Conservation (phyloP, 2,329 filamentous ascomycete genomes). For the Colletotrichum zoysiae region DNA sequence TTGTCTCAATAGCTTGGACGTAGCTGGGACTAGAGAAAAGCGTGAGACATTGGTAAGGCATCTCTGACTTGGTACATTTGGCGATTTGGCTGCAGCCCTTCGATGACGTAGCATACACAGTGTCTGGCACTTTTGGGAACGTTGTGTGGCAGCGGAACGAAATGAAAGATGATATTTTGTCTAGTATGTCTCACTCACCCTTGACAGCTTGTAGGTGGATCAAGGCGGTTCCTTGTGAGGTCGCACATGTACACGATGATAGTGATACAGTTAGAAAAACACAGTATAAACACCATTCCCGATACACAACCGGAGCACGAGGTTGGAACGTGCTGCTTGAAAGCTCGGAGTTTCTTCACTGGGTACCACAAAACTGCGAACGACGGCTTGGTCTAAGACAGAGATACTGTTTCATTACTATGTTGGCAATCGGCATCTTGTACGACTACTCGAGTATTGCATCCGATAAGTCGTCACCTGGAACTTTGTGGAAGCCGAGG, state of each 20-base stretch:
- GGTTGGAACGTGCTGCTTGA: background rate
- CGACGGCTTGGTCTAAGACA: background rate
- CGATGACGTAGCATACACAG: background rate
- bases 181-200: background rate
- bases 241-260: too few species aligned
- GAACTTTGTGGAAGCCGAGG: background rate
- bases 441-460: background rate
- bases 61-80: background rate
- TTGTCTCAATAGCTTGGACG: background rate
- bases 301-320: background rate
- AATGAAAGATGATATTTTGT: background rate
- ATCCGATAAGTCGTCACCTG: background rate
- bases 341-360: background rate
- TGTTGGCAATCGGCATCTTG: too few species aligned
- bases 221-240: too few species aligned
- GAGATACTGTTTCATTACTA: background rate
- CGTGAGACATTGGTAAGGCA: background rate
- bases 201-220: background rate
- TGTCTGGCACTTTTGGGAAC: background rate
- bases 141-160: background rate
- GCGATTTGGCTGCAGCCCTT: background rate
- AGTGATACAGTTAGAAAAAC: too few species aligned
- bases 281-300: too few species aligned
- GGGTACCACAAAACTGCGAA: background rate
- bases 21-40: background rate